Base-by-base conservation (phyloP, 352 stramenopile genomes). In the Phytophthora melonis region DNA sequence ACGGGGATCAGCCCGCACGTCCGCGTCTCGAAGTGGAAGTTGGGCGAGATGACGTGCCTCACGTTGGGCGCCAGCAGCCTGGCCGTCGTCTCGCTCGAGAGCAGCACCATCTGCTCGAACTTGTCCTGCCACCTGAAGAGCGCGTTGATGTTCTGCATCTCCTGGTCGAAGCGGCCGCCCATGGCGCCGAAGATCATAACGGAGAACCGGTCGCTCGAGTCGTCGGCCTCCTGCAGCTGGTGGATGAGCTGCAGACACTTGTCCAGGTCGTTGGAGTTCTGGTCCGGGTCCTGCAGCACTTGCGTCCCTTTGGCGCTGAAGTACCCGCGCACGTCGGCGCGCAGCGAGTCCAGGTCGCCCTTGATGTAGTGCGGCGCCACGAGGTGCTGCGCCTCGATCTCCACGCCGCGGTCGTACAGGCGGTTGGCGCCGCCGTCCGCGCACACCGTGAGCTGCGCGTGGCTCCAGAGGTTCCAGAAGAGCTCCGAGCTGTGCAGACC, bases 141-240 rank as follows among this genome's bases (percentile, higher is more conserved):
- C 66, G 95, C 87, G 72, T 98, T 97, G 60, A 99, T 78, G 63
- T 87, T 97, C 70, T 96, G 95, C 94, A 99, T 99, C 85, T 98
- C 96, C 79, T 99, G 97, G 79, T 99, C 97, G 64, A 99, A 99
- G 56, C 97, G 92, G 2, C 97, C 97, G 62, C 97, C 97, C 85
- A 99, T 98, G 19, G 93, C 97, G 18, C 97, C 97, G 65, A 99
- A 98, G 54, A 98, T 89, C 79, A 97, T 71, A 63, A 98, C 87
- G 19, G 81, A 83, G 57, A 93, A 91, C 53, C 74, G 80, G 4
- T 74, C 70, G 23, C 50, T 36, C n/a, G 61, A 69, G 5, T 19
- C 55, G 16, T 67, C 16, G 23, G 70, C 39, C 43, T 80, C 76
- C 50, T 79, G 86, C 52, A 70, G 8, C 45, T 81, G 47, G 7